Conservation (phyloP, 2,329 filamentous ascomycete genomes). For the Ceratocystis smalleyi region DNA sequence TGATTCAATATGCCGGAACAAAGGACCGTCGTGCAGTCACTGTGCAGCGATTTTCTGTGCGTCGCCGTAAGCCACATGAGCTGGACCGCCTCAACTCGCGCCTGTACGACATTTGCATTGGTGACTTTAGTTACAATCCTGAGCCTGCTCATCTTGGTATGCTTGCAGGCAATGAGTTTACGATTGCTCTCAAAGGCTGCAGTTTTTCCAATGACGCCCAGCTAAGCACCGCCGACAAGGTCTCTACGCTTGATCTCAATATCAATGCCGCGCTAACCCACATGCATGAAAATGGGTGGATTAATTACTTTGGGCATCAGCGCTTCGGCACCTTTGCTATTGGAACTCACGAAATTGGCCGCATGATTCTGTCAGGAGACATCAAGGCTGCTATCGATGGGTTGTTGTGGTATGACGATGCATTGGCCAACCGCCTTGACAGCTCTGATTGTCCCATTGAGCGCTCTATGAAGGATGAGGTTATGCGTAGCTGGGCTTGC, state of each 20-base stretch:
- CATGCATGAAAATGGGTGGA: slow-evolving; percentile 62
- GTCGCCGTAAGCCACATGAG: slow-evolving; percentile 36
- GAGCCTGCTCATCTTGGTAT: slow-evolving; percentile 67
- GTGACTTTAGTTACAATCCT: slow-evolving; percentile 65
- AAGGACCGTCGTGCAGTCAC: slow-evolving; percentile 83
- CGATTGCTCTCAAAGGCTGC: slow-evolving; percentile 80
- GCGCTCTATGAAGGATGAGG: slow-evolving; percentile 57
- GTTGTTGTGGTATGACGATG: slow-evolving; percentile 57
- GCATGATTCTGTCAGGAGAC: slow-evolving; percentile 67
- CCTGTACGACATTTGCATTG: slow-evolving; percentile 48
- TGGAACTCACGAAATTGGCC: slow-evolving; percentile 72
- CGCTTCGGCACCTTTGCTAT: slow-evolving; percentile 80
- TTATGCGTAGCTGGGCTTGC: slow-evolving; percentile 62
- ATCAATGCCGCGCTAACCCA: slow-evolving; percentile 46
- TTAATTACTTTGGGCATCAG: slow-evolving; percentile 98
- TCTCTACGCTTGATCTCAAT: slow-evolving; percentile 24
- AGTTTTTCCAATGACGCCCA: slow-evolving; percentile 16
- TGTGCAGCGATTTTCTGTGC: slow-evolving; percentile 61
- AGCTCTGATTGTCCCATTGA: slow-evolving; percentile 26
- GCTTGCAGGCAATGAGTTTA: slow-evolving; percentile 78
- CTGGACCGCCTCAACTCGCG: slow-evolving; percentile 51
- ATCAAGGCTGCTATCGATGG: slow-evolving; percentile 65
- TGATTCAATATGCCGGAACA: slow-evolving; percentile 65
- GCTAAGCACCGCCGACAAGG: slow-evolving; percentile 21
- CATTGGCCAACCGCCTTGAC: slow-evolving; percentile 36